Evolutionary conservation across 2,329 filamentous ascomycete genomes (phyloP).

Genomic region (Clarireedia sp.): DNA sequence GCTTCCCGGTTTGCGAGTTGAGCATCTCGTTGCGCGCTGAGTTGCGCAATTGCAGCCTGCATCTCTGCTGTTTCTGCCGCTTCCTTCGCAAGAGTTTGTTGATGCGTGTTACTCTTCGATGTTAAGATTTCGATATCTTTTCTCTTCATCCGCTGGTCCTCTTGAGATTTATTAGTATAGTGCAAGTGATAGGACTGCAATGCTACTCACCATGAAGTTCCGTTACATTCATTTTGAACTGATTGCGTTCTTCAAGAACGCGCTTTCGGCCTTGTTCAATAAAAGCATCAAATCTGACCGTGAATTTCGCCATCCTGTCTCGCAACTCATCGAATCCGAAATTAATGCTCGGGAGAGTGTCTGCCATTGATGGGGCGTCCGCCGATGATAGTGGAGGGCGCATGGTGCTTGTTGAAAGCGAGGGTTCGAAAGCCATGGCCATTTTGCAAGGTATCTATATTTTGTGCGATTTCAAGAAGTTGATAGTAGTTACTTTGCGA

Average conservation of each 20-base stretch:
- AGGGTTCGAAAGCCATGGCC: constrained; percentile 58
- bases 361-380: constrained; percentile 58
- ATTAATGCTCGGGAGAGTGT: constrained; percentile 79
- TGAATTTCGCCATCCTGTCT: constrained; percentile 92
- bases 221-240: constrained; percentile 82
- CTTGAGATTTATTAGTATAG: constrained; percentile 37
- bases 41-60: constrained; percentile 51
- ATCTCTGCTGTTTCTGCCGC: constrained; percentile 70
- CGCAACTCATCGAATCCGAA: constrained; percentile 95
- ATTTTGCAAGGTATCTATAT: constrained; percentile 31
- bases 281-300: constrained; percentile 80
- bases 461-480: background rate
- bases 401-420: constrained; percentile 53
- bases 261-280: constrained; percentile 87
- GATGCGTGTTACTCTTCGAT: constrained; percentile 61
- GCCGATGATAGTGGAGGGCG: constrained; percentile 42
- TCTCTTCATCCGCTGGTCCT: constrained; percentile 85
- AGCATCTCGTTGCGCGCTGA: constrained; percentile 52
- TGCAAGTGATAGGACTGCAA: too few species aligned
- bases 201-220: constrained; percentile 70
- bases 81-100: constrained; percentile 69
- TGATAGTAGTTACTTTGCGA: background rate
- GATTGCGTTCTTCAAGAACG: constrained; percentile 86
- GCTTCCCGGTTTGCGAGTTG: constrained; percentile 49
- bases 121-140: constrained; percentile 78